Conservation (phyloP, 306 rosid genomes). For the Betula pendula region DNA sequence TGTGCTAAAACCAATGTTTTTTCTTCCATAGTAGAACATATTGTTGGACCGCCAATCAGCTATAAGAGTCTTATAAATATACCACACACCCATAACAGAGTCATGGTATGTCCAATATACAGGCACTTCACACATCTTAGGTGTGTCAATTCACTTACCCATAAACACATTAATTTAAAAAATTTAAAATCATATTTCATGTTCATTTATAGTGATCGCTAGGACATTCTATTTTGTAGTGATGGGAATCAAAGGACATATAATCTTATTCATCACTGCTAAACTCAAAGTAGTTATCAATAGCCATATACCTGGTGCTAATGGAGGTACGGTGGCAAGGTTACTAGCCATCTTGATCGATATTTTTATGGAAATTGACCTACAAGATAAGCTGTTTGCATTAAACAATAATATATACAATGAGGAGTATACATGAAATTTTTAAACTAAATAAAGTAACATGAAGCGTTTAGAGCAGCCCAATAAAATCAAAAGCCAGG, state of each 20-base stretch:
- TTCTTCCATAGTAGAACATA: not conserved
- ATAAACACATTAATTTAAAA: not conserved
- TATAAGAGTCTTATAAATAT: not conserved
- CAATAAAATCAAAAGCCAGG: not conserved
- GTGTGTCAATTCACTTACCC: not conserved
- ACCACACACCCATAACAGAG: not conserved
- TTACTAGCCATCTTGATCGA: conserved; percentile 34
- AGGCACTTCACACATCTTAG: not conserved
- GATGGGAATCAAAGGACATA: not conserved
- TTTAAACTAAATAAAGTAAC: not conserved
- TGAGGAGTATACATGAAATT: not conserved
- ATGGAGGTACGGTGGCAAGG: conserved; percentile 32
- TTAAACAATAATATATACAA: conserved; percentile 2
- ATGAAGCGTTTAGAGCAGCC: not conserved
- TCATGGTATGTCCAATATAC: not conserved
- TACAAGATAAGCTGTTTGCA: conserved; percentile 16
- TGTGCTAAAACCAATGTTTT: not conserved
- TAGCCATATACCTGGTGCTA: conserved; percentile 48
- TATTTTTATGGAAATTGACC: conserved; percentile 28
- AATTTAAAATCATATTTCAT: not conserved
- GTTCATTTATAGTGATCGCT: not conserved
- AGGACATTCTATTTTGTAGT: not conserved
- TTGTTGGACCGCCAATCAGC: not conserved
- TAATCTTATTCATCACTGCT: not conserved
- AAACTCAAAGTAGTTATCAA: conserved; percentile 1